phyloP scores from a whole-genome alignment of 2,329 filamentous ascomycete genomes.

The Fusarium hainanense region DNA sequence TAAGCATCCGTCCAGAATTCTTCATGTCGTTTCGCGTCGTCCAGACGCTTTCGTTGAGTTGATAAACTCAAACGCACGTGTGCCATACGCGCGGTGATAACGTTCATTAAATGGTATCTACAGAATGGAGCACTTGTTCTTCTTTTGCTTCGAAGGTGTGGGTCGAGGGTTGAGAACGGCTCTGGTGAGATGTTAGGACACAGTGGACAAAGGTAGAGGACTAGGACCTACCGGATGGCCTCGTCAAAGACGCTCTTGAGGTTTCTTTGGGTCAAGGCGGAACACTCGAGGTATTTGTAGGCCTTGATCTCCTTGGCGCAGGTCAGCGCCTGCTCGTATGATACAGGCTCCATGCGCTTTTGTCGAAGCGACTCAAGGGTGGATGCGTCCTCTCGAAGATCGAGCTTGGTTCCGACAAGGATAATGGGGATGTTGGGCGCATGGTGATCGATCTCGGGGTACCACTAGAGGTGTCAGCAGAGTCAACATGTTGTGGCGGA shows the following conservation, averaged over 20 bases:
- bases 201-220: constrained; percentile 19
- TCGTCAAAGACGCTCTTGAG: constrained; percentile 99
- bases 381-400: constrained; percentile 87
- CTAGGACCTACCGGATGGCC: constrained; percentile 84
- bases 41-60: constrained; percentile 40
- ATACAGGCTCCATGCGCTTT: constrained; percentile 97
- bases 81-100: constrained; percentile 13
- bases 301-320: constrained; percentile 95
- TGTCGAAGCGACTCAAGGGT: constrained; percentile 85
- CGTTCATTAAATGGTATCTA: constrained; percentile 54
- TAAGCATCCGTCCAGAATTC: constrained; percentile 39
- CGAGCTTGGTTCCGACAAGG: constrained; percentile 95
- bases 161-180: constrained; percentile 77
- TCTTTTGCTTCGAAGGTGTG: constrained; percentile 67
- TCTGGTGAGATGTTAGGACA: constrained; percentile 57
- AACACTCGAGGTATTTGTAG: constrained; percentile 98
- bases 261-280: constrained; percentile 94
- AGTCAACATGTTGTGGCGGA: neutral
- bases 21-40: constrained; percentile 43
- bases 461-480: constrained; percentile 73
- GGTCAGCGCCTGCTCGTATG: constrained; percentile 89
- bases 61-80: constrained; percentile 31
- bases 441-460: constrained; percentile 96
- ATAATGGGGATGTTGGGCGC: constrained; percentile 96
- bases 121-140: constrained; percentile 76